phyloP scores from a whole-genome alignment of 306 rosid species.

The Pterocarpus santalinus region DNA sequence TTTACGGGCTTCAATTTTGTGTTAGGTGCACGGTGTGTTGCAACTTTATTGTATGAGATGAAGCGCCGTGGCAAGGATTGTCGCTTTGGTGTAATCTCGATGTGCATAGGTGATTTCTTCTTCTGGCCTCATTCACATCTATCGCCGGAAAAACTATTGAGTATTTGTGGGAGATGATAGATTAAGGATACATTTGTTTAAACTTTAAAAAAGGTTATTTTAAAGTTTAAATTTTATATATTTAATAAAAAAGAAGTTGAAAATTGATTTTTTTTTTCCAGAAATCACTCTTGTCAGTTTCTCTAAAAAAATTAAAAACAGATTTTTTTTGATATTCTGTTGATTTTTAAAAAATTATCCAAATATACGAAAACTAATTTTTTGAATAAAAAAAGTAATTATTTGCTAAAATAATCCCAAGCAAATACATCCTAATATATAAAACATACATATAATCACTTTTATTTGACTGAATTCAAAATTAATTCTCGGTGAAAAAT shows the following conservation, averaged over 20 bases:
- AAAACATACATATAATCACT: not conserved
- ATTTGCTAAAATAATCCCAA: too few species aligned
- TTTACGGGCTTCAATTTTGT: conserved; percentile 29
- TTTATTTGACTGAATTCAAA: not conserved
- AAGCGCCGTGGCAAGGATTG: conserved; percentile 79
- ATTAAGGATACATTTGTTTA: too few species aligned
- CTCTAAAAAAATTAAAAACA: too few species aligned
- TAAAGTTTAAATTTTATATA: too few species aligned
- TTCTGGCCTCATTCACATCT: not conserved
- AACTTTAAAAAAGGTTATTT: too few species aligned
- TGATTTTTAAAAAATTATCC: too few species aligned
- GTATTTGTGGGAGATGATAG: not conserved
- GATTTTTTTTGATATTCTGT: too few species aligned
- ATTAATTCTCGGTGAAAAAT: not conserved
- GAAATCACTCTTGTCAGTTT: too few species aligned
- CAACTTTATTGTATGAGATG: conserved; percentile 88
- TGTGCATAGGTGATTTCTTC: conserved; percentile 80
- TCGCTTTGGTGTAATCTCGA: conserved; percentile 86
- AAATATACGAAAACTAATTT: too few species aligned
- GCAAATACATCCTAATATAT: not conserved
- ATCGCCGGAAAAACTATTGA: not conserved
- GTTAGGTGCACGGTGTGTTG: conserved; percentile 84
- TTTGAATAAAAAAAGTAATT: too few species aligned
- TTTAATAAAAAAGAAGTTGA: too few species aligned
- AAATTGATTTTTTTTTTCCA: too few species aligned